These are phyloP conservation scores for Achaetomium macrosporum DNA, from an alignment of 2,329 filamentous ascomycete genomes.

Conservation along the genomic window DNA sequence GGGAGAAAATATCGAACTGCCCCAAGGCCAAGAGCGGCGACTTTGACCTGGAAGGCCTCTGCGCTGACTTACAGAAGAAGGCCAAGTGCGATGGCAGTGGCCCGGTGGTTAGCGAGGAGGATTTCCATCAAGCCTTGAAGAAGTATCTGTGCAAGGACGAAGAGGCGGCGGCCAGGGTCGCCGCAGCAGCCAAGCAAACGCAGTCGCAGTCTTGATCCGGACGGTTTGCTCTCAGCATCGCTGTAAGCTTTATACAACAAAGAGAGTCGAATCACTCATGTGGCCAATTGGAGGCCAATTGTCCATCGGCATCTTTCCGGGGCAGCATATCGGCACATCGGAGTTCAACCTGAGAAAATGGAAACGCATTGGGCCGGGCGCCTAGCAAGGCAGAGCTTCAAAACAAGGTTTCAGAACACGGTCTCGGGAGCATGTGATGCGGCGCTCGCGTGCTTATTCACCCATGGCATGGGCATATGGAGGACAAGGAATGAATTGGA, in stretches of 20 bases:
- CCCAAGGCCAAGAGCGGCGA: conserved; percentile 84
- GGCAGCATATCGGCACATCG: background rate
- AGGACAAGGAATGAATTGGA: background rate
- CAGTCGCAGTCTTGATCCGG: background rate
- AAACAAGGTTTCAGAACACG: background rate
- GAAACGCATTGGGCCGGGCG: background rate
- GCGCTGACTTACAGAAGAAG: conserved; percentile 88
- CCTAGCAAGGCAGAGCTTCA: background rate
- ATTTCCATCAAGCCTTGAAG: conserved; percentile 75
- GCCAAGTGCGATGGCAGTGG: conserved; percentile 90
- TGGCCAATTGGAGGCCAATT: background rate
- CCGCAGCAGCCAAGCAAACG: background rate
- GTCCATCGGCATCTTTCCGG: too few species aligned
- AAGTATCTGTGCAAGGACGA: conserved; percentile 48
- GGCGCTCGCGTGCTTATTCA: background rate
- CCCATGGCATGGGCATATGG: background rate
- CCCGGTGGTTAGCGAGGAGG: conserved; percentile 80
- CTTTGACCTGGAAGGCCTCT: conserved; percentile 89
- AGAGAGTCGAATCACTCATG: background rate
- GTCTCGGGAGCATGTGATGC: background rate
- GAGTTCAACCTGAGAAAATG: background rate
- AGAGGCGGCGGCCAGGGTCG: background rate
- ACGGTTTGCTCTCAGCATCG: background rate
- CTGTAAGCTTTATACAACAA: conserved; percentile 7
- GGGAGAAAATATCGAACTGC: conserved; percentile 85